A percentile compares a stretch with the other conserved stretches of the same genome.
Conservation (phyloP, 306 rosid genomes). For the Cucurbita maxima region DNA sequence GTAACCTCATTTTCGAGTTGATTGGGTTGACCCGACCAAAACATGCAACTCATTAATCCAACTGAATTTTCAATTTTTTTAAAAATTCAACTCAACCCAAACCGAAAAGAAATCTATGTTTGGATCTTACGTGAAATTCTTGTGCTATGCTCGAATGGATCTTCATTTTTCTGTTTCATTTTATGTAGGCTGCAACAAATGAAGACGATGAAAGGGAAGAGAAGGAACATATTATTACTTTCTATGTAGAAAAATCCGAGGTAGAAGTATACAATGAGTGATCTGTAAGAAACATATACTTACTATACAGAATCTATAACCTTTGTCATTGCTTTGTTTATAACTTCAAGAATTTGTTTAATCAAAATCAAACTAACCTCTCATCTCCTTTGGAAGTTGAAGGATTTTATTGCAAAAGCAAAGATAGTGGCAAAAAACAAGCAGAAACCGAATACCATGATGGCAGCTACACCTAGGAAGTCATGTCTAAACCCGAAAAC, state of each 20-base stretch:
- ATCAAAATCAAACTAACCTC: not conserved
- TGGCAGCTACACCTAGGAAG: slow-evolving; percentile 50
- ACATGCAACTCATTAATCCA: too few relatives aligned
- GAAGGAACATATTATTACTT: not conserved
- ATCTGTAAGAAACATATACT: not conserved
- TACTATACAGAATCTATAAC: slow-evolving; percentile 4
- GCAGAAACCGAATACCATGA: slow-evolving; percentile 84
- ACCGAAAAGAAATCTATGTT: too few relatives aligned
- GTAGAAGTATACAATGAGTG: not conserved
- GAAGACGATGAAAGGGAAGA: not conserved
- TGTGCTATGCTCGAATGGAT: not conserved
- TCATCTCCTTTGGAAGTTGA: slow-evolving; percentile 97
- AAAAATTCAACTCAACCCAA: too few relatives aligned
- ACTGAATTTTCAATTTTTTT: too few relatives aligned
- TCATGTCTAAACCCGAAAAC: slow-evolving; percentile 79
- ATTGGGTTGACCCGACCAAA: too few relatives aligned
- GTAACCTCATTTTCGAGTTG: too few relatives aligned
- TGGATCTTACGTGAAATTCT: too few relatives aligned
- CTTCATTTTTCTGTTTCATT: not conserved
- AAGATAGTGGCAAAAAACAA: slow-evolving; percentile 61
- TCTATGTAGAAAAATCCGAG: not conserved
- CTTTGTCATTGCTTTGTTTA: not conserved
- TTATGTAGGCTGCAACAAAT: not conserved
- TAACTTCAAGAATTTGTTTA: not conserved
- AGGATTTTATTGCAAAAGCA: slow-evolving; percentile 87